phyloP scores from a whole-genome alignment of 306 rosid genomes.

The Begonia loranthoides region DNA sequence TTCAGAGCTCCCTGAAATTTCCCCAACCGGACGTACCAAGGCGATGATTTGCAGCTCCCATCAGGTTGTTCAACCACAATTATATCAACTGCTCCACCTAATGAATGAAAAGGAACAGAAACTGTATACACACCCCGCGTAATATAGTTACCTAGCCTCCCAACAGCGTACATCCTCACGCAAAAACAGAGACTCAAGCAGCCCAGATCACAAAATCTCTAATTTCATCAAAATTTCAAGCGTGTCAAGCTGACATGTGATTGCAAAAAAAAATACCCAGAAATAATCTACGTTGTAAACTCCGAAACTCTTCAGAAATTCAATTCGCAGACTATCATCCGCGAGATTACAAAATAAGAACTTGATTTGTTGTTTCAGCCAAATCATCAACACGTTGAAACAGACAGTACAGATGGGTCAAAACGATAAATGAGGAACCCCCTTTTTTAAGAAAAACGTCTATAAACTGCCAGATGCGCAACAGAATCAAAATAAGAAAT shows the following conservation, averaged over 20 bases:
- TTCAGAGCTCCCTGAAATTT: constrained; percentile 91
- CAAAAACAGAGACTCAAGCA: not conserved
- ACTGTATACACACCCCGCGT: constrained; percentile 64
- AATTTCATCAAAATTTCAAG: not conserved
- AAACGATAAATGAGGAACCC: too few species aligned
- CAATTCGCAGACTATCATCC: constrained; percentile 1
- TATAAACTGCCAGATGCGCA: too few species aligned
- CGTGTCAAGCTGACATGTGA: too few species aligned
- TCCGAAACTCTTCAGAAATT: not conserved
- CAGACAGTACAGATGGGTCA: too few species aligned
- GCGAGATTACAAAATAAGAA: not conserved
- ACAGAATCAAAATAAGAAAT: too few species aligned
- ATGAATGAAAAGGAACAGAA: constrained; percentile 77
- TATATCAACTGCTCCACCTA: constrained; percentile 95
- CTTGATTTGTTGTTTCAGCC: too few species aligned
- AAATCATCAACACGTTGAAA: too few species aligned
- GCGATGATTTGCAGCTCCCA: constrained; percentile 78
- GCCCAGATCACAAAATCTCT: constrained; percentile 12
- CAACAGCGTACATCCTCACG: constrained; percentile 72
- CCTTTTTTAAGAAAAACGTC: too few species aligned
- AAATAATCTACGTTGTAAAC: too few species aligned
- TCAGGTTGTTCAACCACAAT: constrained; percentile 77
- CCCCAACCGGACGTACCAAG: constrained; percentile 86
- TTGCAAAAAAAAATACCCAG: too few species aligned
- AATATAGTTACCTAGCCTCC: constrained; percentile 58